phyloP scores from a whole-genome alignment of 495 filamentous ascomycete genomes.

The Parachaetomium inaequale region DNA sequence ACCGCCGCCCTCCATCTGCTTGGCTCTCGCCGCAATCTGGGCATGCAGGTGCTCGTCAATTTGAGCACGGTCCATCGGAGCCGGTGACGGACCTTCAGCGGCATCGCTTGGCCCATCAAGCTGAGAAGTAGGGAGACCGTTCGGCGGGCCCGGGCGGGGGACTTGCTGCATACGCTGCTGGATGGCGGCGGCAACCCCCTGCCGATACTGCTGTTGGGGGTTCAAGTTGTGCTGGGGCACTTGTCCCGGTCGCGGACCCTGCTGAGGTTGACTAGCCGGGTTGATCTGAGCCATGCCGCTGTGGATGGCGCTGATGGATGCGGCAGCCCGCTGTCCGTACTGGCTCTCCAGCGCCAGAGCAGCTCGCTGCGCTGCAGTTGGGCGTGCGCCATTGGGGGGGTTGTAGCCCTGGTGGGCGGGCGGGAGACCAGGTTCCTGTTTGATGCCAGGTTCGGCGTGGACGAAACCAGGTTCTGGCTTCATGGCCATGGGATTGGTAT shows the following conservation, averaged over 20 bases:
- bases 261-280: conserved; percentile 23
- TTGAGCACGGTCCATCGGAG: conserved; percentile 48
- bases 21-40: conserved; percentile 64
- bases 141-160: conserved; percentile 32
- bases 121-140: conserved; percentile 41
- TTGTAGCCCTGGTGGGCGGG: conserved; percentile 16
- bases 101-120: conserved; percentile 52
- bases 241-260: conserved; percentile 39
- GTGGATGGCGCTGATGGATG: conserved; percentile 57
- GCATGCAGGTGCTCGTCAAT: conserved; percentile 61
- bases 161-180: conserved; percentile 42
- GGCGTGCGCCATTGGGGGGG: conserved; percentile 15
- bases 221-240: conserved; percentile 36
- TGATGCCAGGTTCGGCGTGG: conserved; percentile 38
- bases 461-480: conserved; percentile 71
- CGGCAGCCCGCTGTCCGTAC: conserved; percentile 67
- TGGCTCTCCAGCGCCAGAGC: conserved; percentile 62
- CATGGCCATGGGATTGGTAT: conserved; percentile 51
- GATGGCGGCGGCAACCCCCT: conserved; percentile 22
- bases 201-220: conserved; percentile 38
- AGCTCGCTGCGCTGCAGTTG: conserved; percentile 61
- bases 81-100: conserved; percentile 44
- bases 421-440: conserved; percentile 37
- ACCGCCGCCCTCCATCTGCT: conserved; percentile 73
- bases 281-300: conserved; percentile 25